Evolutionary conservation across 768 basidiomycete genomes (phyloP).

Genomic region (Roridomyces roridus): DNA sequence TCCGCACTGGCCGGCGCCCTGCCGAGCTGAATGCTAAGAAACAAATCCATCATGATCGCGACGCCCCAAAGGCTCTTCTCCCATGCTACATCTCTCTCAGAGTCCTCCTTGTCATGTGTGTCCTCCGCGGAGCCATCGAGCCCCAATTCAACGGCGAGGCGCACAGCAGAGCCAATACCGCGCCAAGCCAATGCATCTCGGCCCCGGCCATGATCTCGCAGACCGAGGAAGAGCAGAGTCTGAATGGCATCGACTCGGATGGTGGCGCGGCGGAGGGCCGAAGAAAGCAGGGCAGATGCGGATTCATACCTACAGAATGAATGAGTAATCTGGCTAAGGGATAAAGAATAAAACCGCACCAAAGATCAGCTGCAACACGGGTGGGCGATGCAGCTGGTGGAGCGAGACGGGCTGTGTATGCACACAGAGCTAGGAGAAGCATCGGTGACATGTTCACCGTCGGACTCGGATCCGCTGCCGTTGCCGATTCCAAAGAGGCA

Average conservation of each 20-base stretch:
- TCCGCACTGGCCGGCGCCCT: constrained; percentile 31
- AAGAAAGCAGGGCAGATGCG: background rate
- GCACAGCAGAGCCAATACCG: constrained; percentile 25
- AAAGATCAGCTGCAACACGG: constrained; percentile 34
- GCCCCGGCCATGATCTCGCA: constrained; percentile 35
- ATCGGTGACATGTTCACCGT: constrained; percentile 21
- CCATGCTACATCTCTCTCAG: constrained; percentile 9
- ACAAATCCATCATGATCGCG: constrained; percentile 30
- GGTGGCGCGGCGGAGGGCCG: constrained; percentile 10
- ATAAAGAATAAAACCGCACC: constrained; percentile 23
- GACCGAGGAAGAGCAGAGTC: constrained; percentile 31
- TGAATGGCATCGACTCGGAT: constrained; percentile 28
- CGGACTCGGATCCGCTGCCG: too few relatives aligned
- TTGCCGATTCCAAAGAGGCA: background rate
- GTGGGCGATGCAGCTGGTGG: constrained; percentile 17
- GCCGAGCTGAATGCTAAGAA: constrained; percentile 36
- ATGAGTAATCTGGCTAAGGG: too few relatives aligned
- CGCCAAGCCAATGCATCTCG: constrained; percentile 36
- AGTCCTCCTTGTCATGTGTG: background rate
- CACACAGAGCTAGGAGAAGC: constrained; percentile 34
- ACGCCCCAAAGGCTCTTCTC: constrained; percentile 32
- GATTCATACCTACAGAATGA: constrained; percentile 8
- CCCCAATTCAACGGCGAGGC: constrained; percentile 3
- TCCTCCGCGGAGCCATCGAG: background rate
- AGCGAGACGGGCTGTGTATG: constrained; percentile 32